phyloP scores from a whole-genome alignment of 192 early-diverging fungal species.

The Neocallimastix lanati region DNA sequence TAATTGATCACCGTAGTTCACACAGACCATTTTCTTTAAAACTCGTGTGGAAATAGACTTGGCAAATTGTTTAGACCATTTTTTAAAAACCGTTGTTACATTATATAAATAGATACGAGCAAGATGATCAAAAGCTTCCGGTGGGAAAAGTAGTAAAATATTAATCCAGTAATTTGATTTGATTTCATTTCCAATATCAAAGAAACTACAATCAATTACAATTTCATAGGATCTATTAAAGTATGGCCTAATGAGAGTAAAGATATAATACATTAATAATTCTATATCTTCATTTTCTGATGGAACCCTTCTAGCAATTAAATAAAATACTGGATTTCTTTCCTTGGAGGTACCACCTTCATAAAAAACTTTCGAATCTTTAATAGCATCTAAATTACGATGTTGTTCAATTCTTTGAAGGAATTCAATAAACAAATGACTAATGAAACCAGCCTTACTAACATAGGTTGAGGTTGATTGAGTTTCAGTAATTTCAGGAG shows the following conservation, averaged over 20 bases:
- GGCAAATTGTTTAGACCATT: slow-evolving; percentile 39
- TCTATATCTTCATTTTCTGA: slow-evolving; percentile 71
- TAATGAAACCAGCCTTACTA: slow-evolving; percentile 21
- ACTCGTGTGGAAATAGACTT: slow-evolving; percentile 13
- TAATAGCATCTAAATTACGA: slow-evolving; percentile 45
- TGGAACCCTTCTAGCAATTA: slow-evolving; percentile 59
- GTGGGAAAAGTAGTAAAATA: slow-evolving; percentile 54
- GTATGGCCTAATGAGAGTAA: slow-evolving; percentile 39
- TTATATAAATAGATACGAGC: slow-evolving; percentile 61
- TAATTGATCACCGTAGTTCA: slow-evolving; percentile 45
- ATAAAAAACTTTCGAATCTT: slow-evolving; percentile 57
- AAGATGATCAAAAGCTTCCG: slow-evolving; percentile 39
- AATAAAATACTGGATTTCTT: slow-evolving; percentile 65
- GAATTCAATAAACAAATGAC: slow-evolving; percentile 38
- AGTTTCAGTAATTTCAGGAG: slow-evolving; percentile 35
- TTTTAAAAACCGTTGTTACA: slow-evolving; percentile 56
- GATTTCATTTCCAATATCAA: slow-evolving; percentile 61
- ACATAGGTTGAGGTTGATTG: slow-evolving; percentile 1
- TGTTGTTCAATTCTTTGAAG: slow-evolving; percentile 49
- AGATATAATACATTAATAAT: slow-evolving; percentile 53
- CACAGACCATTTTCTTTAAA: slow-evolving; percentile 48
- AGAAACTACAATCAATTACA: slow-evolving; percentile 65
- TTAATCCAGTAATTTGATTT: slow-evolving; percentile 45
- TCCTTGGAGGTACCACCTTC: slow-evolving; percentile 61
- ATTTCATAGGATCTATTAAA: slow-evolving; percentile 56